Conservation (phyloP, 2,329 filamentous ascomycete species). For the Venturia nashicola region DNA sequence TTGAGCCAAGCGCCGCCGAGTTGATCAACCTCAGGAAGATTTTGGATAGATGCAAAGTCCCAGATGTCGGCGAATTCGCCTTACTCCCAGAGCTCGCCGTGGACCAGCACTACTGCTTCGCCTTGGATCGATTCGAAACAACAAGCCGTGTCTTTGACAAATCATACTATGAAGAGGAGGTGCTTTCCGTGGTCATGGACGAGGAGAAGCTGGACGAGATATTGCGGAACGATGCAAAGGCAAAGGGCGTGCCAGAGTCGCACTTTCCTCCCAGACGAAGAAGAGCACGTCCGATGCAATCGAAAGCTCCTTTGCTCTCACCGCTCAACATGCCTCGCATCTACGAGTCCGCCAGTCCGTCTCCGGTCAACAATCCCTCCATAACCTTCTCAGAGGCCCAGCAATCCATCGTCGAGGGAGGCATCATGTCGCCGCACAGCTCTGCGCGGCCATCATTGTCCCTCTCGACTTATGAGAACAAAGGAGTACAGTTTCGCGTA, state of each 20-base stretch:
- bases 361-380: background rate
- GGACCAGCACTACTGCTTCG: conserved; percentile 5
- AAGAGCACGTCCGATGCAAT: background rate
- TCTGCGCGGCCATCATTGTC: background rate
- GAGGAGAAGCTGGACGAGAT: conserved; percentile 8
- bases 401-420: background rate
- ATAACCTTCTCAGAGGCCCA: background rate
- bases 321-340: background rate
- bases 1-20: conserved; percentile 6
- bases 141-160: conserved; percentile 7
- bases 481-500: background rate
- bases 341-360: background rate
- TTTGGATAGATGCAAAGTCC: conserved; percentile 5
- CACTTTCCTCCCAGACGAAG: conserved; percentile 6
- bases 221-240: background rate
- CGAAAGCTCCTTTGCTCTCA: background rate
- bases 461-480: background rate
- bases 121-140: conserved; percentile 4
- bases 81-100: background rate
- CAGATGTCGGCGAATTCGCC: conserved; percentile 6
- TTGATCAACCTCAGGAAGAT: conserved; percentile 8
- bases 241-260: conserved; percentile 3
- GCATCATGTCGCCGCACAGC: background rate
- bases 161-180: conserved; percentile 5
- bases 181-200: background rate